phyloP scores from a whole-genome alignment of 2,329 filamentous ascomycete genomes.

The Penicillium sp. region DNA sequence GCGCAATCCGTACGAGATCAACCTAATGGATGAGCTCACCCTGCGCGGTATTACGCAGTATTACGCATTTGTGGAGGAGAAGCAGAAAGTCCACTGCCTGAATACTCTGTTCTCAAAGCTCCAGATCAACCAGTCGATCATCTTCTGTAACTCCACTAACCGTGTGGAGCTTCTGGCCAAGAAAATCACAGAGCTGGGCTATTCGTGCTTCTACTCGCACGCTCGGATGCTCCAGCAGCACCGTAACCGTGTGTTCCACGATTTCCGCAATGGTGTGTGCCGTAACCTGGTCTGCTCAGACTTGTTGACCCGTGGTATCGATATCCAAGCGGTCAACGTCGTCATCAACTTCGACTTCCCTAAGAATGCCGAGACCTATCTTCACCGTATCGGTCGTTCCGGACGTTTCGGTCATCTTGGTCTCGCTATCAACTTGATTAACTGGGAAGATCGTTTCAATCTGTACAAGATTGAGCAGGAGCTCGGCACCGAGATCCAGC shows the following conservation, averaged over 20 bases:
- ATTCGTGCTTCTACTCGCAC: conserved; percentile 99
- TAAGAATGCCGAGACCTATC: conserved; percentile 98
- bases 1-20: conserved; percentile 95
- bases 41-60: conserved; percentile 98
- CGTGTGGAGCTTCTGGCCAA: conserved; percentile 96
- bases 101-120: conserved; percentile 99
- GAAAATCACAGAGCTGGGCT: conserved; percentile 98
- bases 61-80: conserved; percentile 98
- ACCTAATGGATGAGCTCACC: conserved; percentile 98
- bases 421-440: conserved; percentile 98
- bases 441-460: conserved; percentile 99
- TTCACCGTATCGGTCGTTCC: conserved; percentile 96
- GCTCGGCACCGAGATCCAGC: conserved; percentile 92
- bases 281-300: conserved; percentile 98
- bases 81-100: conserved; percentile 97
- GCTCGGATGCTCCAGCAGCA: conserved; percentile 97
- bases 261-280: conserved; percentile 97
- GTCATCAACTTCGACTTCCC: conserved; percentile 99
- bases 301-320: conserved; percentile 95
- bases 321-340: conserved; percentile 98
- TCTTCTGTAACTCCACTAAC: conserved; percentile 99
- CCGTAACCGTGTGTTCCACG: conserved; percentile 97
- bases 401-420: conserved; percentile 96
- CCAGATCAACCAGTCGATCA: conserved; percentile 99
- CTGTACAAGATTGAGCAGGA: conserved; percentile 98